These are phyloP conservation scores for Monosporascus ibericus DNA, from an alignment of 2,329 filamentous ascomycete species.

Conservation along the genomic window DNA sequence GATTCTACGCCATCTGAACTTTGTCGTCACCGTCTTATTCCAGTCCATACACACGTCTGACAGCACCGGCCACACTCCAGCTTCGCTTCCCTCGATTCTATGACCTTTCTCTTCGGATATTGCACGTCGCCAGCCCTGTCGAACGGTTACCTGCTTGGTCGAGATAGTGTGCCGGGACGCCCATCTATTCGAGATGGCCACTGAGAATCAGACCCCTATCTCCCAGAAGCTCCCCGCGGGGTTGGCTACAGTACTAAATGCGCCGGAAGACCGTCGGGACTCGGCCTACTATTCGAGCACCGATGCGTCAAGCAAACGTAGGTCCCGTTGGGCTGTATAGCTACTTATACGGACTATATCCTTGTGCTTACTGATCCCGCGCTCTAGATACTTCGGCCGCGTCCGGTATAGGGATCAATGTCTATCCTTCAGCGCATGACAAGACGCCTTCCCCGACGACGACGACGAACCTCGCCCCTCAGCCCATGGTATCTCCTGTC, in stretches of 20 bases:
- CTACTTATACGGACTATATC: slow-evolving; percentile 3
- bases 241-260: slow-evolving; percentile 45
- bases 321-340: slow-evolving; percentile 18
- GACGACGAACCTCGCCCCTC: slow-evolving; percentile 43
- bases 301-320: slow-evolving; percentile 46
- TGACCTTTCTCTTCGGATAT: too few relatives aligned
- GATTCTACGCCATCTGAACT: not conserved
- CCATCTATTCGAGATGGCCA: slow-evolving; percentile 24
- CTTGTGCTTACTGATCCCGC: slow-evolving; percentile 14
- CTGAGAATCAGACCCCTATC: slow-evolving; percentile 29
- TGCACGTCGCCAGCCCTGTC: too few relatives aligned
- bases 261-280: slow-evolving; percentile 44
- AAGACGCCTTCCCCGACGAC: slow-evolving; percentile 59
- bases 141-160: not conserved
- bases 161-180: not conserved
- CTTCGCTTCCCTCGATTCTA: too few relatives aligned
- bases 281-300: slow-evolving; percentile 47
- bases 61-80: too few relatives aligned
- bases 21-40: not conserved
- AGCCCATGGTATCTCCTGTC: slow-evolving; percentile 49
- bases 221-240: slow-evolving; percentile 42
- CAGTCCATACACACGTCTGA: too few relatives aligned
- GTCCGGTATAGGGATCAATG: slow-evolving; percentile 34
- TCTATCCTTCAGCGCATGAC: slow-evolving; percentile 48
- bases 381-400: slow-evolving; percentile 39